Evolutionary conservation across 495 filamentous ascomycete genomes (phyloP).

Genomic region (Aspergillus incahuasiensis): DNA sequence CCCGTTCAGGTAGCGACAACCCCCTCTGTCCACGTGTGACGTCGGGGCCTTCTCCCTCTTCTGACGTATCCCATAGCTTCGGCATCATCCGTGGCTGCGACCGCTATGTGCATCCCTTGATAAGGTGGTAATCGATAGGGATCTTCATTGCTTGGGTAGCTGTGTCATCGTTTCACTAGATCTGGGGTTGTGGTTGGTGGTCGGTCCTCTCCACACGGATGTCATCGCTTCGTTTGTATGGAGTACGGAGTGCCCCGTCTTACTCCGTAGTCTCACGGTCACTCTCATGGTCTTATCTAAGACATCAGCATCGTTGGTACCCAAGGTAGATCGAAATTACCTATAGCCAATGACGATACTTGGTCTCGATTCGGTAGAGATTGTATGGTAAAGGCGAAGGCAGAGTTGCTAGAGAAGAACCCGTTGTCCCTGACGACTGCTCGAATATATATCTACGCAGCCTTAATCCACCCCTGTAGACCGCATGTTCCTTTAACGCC

Average conservation of each 20-base stretch:
- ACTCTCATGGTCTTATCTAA: neutral
- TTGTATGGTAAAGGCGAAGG: neutral
- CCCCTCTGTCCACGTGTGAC: constrained; percentile 18
- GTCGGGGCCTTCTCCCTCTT: neutral
- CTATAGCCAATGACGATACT: neutral
- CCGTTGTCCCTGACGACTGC: constrained; percentile 3
- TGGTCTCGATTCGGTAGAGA: neutral
- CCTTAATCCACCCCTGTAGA: neutral
- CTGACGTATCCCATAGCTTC: constrained; percentile 13
- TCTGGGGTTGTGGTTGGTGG: neutral
- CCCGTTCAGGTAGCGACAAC: neutral
- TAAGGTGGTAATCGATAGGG: constrained; percentile 8
- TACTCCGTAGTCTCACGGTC: too few species aligned
- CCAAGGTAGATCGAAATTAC: neutral
- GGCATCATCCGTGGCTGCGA: constrained; percentile 1
- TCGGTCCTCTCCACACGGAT: constrained; percentile 10
- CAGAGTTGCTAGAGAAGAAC: neutral
- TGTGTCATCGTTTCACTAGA: neutral
- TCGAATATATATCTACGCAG: neutral
- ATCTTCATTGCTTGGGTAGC: neutral
- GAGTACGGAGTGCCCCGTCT: neutral
- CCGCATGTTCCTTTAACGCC: neutral
- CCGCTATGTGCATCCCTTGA: constrained; percentile 5
- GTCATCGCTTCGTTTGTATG: neutral
- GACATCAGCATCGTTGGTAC: neutral